Conservation (phyloP, 768 basidiomycete genomes). For the Mycena amicta region DNA sequence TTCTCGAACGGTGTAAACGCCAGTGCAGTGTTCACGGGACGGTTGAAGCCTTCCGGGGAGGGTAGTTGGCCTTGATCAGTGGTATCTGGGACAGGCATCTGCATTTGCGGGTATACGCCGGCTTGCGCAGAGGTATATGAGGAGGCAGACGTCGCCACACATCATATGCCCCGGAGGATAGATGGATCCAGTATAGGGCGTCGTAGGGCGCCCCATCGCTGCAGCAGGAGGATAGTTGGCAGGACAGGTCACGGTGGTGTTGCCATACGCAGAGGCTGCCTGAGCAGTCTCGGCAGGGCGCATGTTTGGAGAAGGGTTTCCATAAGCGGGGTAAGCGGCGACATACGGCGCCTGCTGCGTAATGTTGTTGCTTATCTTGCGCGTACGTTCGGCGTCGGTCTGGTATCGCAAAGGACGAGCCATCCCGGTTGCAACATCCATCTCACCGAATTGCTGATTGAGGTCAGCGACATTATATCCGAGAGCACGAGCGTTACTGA, state of each 20-base stretch:
- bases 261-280: conserved; percentile 34
- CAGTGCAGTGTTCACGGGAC: conserved; percentile 67
- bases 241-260: too few relatives aligned
- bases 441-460: conserved; percentile 43
- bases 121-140: conserved; percentile 20
- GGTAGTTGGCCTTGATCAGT: conserved; percentile 47
- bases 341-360: conserved; percentile 29
- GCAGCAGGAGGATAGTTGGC: conserved; percentile 40
- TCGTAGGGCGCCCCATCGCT: conserved; percentile 43
- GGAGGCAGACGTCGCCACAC: conserved; percentile 43
- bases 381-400: conserved; percentile 41
- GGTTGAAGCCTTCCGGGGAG: conserved; percentile 73
- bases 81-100: conserved; percentile 34
- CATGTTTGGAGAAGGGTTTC: conserved; percentile 50
- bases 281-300: conserved; percentile 48
- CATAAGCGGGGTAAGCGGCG: conserved; percentile 31
- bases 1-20: conserved; percentile 70
- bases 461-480: too few relatives aligned
- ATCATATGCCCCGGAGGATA: conserved; percentile 62
- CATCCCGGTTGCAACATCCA: conserved; percentile 40
- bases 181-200: conserved; percentile 44
- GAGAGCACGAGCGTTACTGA: too few relatives aligned
- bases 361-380: conserved; percentile 43
- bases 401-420: conserved; percentile 51
- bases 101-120: conserved; percentile 24